Evolutionary conservation across 257 asterid species (phyloP), one percentile per base, ranked within the genome.

Genomic region (Solanum acaule): DNA sequence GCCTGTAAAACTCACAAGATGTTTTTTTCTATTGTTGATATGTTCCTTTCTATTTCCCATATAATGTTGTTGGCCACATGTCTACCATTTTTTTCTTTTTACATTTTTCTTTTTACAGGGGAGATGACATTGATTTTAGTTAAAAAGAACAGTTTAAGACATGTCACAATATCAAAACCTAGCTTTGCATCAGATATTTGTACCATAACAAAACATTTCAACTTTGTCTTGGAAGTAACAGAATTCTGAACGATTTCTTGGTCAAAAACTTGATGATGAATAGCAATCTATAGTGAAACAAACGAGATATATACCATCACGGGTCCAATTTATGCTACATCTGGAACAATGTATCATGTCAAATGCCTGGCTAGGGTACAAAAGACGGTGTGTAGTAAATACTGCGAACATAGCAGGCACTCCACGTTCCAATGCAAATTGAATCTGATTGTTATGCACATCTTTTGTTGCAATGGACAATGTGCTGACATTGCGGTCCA

Each of bases 311-410:
- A 92, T 91, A 94, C 97, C 97, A 76, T 93, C 85, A 73, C 14
- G 87, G 70, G 92, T 89, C 95, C 96, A 93, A 83, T 91, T 88
- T 34, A 93, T 84, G 82, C 93, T 70, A 87, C 92, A 92, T 42
- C 88, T 88, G 46, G 94, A 93, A 71, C 98, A 94, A 87, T 93
- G 98, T 88, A 93, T 92, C 86, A 93, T 86, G 90, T 94, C 98
- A 38, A 93, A 93, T 11, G 94, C 94, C 82, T 94, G 96, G 93
- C 95, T 94, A 71, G 98, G 94, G 86, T 84, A 93, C 89, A 94
- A 93, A 90, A 93, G 88, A 2, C 94, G 94, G 18, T 23, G 93
- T 18, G 90, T 79, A 38, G 92, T 93, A 79, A 93, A 90, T 38
- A 92, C 71, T 37, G 93, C 89, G n/a, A 93, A 25, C 93, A 94